Base-by-base conservation (phyloP, 192 early-diverging fungal genomes). In the Umbelopsis ramanniana region DNA sequence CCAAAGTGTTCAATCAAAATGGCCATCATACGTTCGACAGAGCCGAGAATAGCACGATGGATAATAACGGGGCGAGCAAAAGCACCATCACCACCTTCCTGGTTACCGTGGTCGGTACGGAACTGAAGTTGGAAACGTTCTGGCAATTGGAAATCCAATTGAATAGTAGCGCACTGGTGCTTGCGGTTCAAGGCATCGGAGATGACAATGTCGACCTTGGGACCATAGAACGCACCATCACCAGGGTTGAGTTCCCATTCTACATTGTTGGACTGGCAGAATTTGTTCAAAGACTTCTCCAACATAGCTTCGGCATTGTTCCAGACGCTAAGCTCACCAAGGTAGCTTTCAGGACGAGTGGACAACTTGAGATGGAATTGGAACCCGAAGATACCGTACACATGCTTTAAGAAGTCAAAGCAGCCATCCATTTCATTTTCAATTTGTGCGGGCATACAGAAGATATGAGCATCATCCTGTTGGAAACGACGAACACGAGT, bases 141-240 rank as follows among this genome's bases (percentile, higher is more conserved):
- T 10, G 97, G 97, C 46, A 99, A 88, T 80, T 98, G 95, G 92
- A 97, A 99, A 83, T 98, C 97, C 45, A 99, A 89, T 81, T 98
- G 96, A 72, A 98, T 92, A 22, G 97, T 99, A 43, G 97, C 97
- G 79, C 97, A 99, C 83, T 98, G 97, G 77, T 92, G 92, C 45
- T 86, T 88, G 46, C 97, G 93, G 74, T 89, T 86, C 67, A 99
- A 87, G 14, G 96, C 97, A 81, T 99, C 97, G 14, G 90, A 85
- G 77, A 99, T 93, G 45, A 89, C 90, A 80, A 99, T 98, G 84
- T 99, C 97, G 77, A 99, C 94, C 91, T 99, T 99, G 78, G 97
- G 97, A n/a, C 97, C 97, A 81, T 99, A 99, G 89, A 99, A 99
- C 23, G 97, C 97, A 48, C 97, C 97, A 83, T 99, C 97, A 71